phyloP scores from a whole-genome alignment of 257 asterid species.

The Lavandula angustifolia region DNA sequence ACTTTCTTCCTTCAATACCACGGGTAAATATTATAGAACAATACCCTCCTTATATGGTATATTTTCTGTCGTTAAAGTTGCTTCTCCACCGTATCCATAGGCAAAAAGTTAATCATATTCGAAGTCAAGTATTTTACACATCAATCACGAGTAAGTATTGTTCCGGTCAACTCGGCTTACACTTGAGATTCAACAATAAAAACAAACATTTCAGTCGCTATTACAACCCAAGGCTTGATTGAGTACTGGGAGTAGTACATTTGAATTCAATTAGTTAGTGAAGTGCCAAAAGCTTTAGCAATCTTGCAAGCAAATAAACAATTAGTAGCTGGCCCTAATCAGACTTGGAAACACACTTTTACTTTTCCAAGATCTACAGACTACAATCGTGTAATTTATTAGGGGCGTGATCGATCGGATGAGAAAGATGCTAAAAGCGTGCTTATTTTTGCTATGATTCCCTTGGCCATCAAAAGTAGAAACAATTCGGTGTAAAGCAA shows the following conservation, averaged over 20 bases:
- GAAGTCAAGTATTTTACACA: too few relatives aligned
- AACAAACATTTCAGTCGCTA: too few relatives aligned
- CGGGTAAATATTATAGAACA: conserved; percentile 25
- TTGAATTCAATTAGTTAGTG: neutral
- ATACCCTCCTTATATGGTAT: neutral
- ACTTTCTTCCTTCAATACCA: conserved; percentile 43
- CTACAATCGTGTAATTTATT: neutral
- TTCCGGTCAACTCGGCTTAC: too few relatives aligned
- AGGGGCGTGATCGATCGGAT: too few relatives aligned
- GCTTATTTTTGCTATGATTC: conserved; percentile 50
- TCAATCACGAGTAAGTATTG: too few relatives aligned
- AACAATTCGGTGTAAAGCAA: conserved; percentile 63
- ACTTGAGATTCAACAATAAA: too few relatives aligned
- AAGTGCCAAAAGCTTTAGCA: conserved; percentile 2
- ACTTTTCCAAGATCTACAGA: conserved; percentile 15
- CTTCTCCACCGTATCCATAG: too few relatives aligned
- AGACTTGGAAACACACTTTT: neutral
- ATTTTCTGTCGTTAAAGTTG: too few relatives aligned
- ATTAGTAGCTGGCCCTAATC: neutral
- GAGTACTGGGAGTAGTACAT: too few relatives aligned
- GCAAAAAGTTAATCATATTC: too few relatives aligned
- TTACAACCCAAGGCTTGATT: too few relatives aligned
- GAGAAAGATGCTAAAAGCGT: conserved; percentile 43
- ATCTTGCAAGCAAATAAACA: conserved; percentile 24
- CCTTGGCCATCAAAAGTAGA: conserved; percentile 40